phyloP scores from a whole-genome alignment of 768 basidiomycete species.

The Leccinum subgranulosum region DNA sequence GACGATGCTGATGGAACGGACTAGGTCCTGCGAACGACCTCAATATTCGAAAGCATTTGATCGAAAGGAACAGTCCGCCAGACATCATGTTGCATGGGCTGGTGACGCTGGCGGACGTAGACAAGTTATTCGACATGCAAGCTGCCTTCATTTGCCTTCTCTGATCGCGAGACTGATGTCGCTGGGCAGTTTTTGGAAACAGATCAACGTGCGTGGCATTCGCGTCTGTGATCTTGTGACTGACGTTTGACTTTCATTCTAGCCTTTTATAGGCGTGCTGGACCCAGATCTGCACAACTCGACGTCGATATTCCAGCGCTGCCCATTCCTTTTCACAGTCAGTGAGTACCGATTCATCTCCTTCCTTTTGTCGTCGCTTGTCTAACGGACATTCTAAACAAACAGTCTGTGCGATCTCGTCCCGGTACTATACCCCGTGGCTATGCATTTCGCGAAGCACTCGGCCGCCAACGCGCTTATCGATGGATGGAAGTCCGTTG shows the following conservation, averaged over 20 bases:
- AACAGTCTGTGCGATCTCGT: slow-evolving; percentile 81
- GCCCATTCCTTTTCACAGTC: slow-evolving; percentile 89
- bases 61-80: slow-evolving; percentile 76
- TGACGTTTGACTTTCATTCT: slow-evolving; percentile 5
- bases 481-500: slow-evolving; percentile 81
- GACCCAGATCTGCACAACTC: slow-evolving; percentile 82
- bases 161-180: slow-evolving; percentile 1
- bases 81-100: slow-evolving; percentile 80
- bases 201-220: slow-evolving; percentile 57
- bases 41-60: slow-evolving; percentile 62
- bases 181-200: slow-evolving; percentile 58
- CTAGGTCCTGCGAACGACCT: slow-evolving; percentile 72
- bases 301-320: slow-evolving; percentile 72
- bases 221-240: neutral
- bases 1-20: neutral
- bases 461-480: slow-evolving; percentile 79
- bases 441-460: slow-evolving; percentile 86
- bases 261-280: slow-evolving; percentile 70
- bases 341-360: slow-evolving; percentile 42
- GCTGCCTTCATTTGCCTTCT: slow-evolving; percentile 25
- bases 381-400: neutral
- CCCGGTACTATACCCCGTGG: slow-evolving; percentile 77
- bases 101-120: slow-evolving; percentile 74
- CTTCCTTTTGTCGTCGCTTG: neutral
- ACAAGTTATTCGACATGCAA: slow-evolving; percentile 81